Evolutionary conservation across 306 rosid genomes (phyloP), one percentile per base, ranked within the genome.

Genomic region (Aeschynomene evenia): DNA sequence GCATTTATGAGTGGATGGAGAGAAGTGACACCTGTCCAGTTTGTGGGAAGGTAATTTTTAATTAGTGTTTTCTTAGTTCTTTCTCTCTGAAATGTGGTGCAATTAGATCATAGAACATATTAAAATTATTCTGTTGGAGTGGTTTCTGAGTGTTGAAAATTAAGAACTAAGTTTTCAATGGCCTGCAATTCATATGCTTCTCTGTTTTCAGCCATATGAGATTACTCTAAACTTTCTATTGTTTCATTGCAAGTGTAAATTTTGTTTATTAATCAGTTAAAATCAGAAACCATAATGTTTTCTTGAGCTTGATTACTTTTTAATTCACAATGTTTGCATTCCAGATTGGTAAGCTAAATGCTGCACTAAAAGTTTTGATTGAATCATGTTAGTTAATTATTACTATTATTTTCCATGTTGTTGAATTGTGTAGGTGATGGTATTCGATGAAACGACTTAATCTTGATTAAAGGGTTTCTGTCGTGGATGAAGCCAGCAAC

Each of bases 1-100:
- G 99, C 87, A 95, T 95, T 77, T 95, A 89, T 64, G 99, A 95
- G 79, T 95, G 99, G 99, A 95, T 91, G 99, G 99, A 95, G 83
- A 88, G 99, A 89, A 95, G 99, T 79, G 97, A 91, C 33, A 95
- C 64, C 73, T 95, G 99, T 82, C 99, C 99, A 14, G 99, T 95
- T 75, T 95, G 99, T 81, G 97, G 99, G 87, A 89, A 91, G 99
- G 99, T 95, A 88, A 73, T 46, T 52, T 58, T 58, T 43, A 76
- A 22, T 39, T 52, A 3, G 28, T 48, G 31, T 29, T 71, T 73
- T 65, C 16, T 55, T 45, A 68, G 56, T 70, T 70, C 20, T 64
- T 63, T 68, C 52, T 24, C 29, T 9, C 54, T n/a, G 61, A 45
- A 63, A 19, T 63, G 36, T 45, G 49, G 54, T 31, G 51, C 71